phyloP scores from a whole-genome alignment of 495 filamentous ascomycete species.

The Mytilinidion resinicola region DNA sequence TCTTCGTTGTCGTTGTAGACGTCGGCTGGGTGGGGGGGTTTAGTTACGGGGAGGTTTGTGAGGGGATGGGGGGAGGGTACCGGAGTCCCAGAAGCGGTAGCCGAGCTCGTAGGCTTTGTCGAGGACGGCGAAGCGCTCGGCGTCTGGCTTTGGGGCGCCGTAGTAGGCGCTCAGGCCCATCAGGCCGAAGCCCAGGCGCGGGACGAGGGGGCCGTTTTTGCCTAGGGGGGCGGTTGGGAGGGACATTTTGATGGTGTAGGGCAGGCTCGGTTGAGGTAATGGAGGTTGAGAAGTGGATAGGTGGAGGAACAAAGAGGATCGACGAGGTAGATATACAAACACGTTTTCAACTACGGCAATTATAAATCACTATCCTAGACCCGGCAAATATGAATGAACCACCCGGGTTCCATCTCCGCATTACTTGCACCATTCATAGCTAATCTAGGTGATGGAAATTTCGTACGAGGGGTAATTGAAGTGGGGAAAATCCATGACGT shows the following conservation, averaged over 20 bases:
- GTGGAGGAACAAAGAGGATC: not conserved
- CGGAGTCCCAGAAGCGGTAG: constrained; percentile 53
- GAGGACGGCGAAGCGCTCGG: constrained; percentile 46
- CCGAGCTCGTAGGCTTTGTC: constrained; percentile 52
- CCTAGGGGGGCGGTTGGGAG: constrained; percentile 17
- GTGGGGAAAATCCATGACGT: too few species aligned
- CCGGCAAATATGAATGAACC: too few species aligned
- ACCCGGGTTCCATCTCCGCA: too few species aligned
- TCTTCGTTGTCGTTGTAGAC: constrained; percentile 49
- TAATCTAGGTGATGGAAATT: too few species aligned
- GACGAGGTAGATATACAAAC: not conserved
- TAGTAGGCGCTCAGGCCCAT: constrained; percentile 47
- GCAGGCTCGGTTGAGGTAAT: not conserved
- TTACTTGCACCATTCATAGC: too few species aligned
- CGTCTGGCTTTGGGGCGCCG: constrained; percentile 38
- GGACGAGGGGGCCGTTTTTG: constrained; percentile 35
- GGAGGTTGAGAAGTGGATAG: not conserved
- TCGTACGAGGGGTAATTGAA: too few species aligned
- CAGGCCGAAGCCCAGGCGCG: constrained; percentile 49
- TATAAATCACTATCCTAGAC: too few species aligned
- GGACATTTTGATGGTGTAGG: constrained; percentile 5
- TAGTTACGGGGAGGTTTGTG: not conserved
- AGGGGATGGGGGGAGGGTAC: not conserved
- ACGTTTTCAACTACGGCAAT: too few species aligned
- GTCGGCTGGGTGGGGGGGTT: constrained; percentile 38